These are phyloP conservation scores for Lipomyces sp. DNA, from an alignment of 805 yeast species.

Conservation along the genomic window DNA sequence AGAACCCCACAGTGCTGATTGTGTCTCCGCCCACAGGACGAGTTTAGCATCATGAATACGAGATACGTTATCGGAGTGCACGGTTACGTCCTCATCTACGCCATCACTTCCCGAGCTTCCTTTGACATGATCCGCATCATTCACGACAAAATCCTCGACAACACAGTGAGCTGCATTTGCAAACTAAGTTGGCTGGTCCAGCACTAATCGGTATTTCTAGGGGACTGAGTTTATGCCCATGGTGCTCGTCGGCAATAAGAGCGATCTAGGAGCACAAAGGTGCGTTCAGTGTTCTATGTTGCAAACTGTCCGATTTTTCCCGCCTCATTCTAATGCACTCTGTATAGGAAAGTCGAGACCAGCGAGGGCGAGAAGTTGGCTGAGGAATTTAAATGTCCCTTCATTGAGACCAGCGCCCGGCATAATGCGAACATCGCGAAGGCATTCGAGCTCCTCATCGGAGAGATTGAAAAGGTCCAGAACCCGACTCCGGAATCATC, in stretches of 20 bases:
- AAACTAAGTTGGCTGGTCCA: not conserved
- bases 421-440: constrained; percentile 56
- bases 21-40: constrained; percentile 57
- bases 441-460: constrained; percentile 59
- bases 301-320: constrained; percentile 27
- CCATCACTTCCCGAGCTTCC: constrained; percentile 72
- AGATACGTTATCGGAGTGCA: constrained; percentile 76
- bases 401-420: constrained; percentile 81
- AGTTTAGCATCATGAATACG: constrained; percentile 74
- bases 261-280: constrained; percentile 65
- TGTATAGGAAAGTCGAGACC: constrained; percentile 56
- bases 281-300: constrained; percentile 41
- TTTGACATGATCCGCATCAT: constrained; percentile 74
- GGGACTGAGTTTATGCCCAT: constrained; percentile 73
- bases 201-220: constrained; percentile 7
- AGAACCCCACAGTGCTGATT: not conserved
- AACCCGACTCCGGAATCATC: constrained; percentile 44
- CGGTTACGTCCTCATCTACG: constrained; percentile 78
- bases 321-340: constrained; percentile 48
- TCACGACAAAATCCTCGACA: constrained; percentile 78
- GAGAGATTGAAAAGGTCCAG: constrained; percentile 60
- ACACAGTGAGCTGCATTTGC: constrained; percentile 24
- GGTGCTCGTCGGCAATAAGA: constrained; percentile 72
- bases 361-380: constrained; percentile 65
- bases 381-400: constrained; percentile 61